Percentiles rank a stretch among this genome's conserved stretches.
Conservation (phyloP, 306 rosid species). For the Prunus salicina region DNA sequence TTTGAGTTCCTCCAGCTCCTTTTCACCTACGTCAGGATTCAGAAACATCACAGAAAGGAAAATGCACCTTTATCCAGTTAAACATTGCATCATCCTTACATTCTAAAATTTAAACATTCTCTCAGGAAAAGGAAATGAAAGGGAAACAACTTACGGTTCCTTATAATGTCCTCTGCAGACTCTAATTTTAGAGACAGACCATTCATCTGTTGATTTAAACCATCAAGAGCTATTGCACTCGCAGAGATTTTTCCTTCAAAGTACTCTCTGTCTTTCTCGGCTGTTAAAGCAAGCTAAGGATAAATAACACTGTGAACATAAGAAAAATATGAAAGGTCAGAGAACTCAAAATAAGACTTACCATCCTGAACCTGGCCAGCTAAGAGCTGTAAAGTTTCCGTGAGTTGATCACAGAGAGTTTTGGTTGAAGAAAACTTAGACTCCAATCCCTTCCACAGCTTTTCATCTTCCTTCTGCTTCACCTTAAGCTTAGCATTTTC, state of each 20-base stretch:
- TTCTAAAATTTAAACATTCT: too few relatives aligned
- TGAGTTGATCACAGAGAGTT: constrained; percentile 75
- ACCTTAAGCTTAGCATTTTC: constrained; percentile 89
- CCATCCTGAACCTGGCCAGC: constrained; percentile 82
- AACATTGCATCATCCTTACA: too few relatives aligned
- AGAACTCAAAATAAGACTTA: constrained; percentile 24
- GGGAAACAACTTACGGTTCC: constrained; percentile 48
- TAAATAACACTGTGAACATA: not conserved
- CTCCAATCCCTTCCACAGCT: constrained; percentile 84
- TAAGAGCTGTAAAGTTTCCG: constrained; percentile 71
- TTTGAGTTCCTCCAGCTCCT: constrained; percentile 58
- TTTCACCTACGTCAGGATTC: constrained; percentile 52
- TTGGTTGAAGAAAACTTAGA: constrained; percentile 87
- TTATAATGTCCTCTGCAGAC: constrained; percentile 57
- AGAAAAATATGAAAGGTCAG: not conserved
- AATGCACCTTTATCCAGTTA: not conserved
- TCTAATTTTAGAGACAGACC: constrained; percentile 62
- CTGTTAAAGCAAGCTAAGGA: constrained; percentile 36
- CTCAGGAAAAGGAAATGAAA: not conserved
- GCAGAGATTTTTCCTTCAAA: constrained; percentile 68
- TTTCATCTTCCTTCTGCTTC: constrained; percentile 91
- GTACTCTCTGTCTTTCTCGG: constrained; percentile 69
- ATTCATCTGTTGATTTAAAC: constrained; percentile 68
- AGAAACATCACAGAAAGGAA: constrained; percentile 21
- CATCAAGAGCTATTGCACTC: constrained; percentile 58